Conservation (phyloP, 106 monocot genomes). For the Hemerocallis citrina region DNA sequence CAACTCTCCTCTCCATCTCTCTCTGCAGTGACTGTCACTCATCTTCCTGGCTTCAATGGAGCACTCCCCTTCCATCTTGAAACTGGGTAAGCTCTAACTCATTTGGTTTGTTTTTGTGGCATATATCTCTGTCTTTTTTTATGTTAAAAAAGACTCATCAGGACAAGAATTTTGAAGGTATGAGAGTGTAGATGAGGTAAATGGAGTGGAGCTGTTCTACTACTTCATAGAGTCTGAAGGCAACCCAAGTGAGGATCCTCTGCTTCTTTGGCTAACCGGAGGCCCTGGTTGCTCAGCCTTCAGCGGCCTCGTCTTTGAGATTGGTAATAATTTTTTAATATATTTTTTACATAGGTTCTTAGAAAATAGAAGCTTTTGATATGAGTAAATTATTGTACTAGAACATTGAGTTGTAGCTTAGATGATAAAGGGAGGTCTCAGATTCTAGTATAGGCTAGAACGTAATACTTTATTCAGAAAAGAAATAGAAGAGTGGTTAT, state of each 20-base stretch:
- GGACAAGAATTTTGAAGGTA: slow-evolving; percentile 4
- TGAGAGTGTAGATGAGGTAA: slow-evolving; percentile 3
- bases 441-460: too few relatives aligned
- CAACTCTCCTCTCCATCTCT: neutral
- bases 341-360: too few relatives aligned
- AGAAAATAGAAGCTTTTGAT: too few relatives aligned
- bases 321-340: neutral
- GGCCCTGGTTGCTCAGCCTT: slow-evolving; percentile 12
- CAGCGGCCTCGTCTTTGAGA: neutral
- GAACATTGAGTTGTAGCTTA: too few relatives aligned
- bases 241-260: slow-evolving; percentile 11
- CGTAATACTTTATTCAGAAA: too few relatives aligned
- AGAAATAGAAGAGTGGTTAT: too few relatives aligned
- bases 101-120: too few relatives aligned
- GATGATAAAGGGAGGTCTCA: too few relatives aligned
- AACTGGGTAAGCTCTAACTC: slow-evolving; percentile 21
- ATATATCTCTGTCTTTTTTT: too few relatives aligned
- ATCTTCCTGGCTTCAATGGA: slow-evolving; percentile 17
- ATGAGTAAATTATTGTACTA: too few relatives aligned
- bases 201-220: slow-evolving; percentile 10
- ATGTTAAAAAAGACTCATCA: too few relatives aligned
- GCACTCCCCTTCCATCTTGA: slow-evolving; percentile 17
- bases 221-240: slow-evolving; percentile 14
- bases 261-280: slow-evolving; percentile 16
- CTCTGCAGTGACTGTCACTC: slow-evolving; percentile 6